Evolutionary conservation across 495 filamentous ascomycete genomes (phyloP).

Genomic region (Penicillium angulare): DNA sequence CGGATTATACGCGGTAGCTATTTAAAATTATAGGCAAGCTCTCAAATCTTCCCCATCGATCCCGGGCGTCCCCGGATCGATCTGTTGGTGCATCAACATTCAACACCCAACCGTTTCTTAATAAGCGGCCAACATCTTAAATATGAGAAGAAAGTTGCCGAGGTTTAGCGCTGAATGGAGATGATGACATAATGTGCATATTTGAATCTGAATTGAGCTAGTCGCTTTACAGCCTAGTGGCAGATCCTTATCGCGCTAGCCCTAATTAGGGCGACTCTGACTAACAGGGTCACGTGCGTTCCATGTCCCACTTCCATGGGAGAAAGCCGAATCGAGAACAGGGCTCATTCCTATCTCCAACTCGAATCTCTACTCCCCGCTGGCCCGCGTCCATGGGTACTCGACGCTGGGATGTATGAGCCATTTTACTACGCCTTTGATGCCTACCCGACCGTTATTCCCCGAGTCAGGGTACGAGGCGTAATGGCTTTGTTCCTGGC

Average conservation of each 20-base stretch:
- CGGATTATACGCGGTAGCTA: neutral
- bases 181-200: neutral
- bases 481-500: slow-evolving; percentile 53
- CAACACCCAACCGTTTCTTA: slow-evolving; percentile 22
- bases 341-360: slow-evolving; percentile 4
- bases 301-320: slow-evolving; percentile 11
- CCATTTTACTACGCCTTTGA: slow-evolving; percentile 47
- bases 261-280: slow-evolving; percentile 8
- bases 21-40: too few species aligned
- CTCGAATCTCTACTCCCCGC: slow-evolving; percentile 12
- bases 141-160: neutral
- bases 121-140: slow-evolving; percentile 17
- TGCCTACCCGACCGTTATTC: slow-evolving; percentile 47
- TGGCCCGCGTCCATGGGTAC: slow-evolving; percentile 35
- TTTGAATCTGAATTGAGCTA: too few species aligned
- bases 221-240: slow-evolving; percentile 15
- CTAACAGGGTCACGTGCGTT: slow-evolving; percentile 16
- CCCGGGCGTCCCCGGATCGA: slow-evolving; percentile 8
- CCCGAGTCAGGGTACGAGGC: slow-evolving; percentile 49
- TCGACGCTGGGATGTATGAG: slow-evolving; percentile 51
- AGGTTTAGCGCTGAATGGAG: neutral
- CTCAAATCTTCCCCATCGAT: neutral
- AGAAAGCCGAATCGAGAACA: slow-evolving; percentile 6
- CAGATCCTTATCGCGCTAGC: slow-evolving; percentile 18
- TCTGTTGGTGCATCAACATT: slow-evolving; percentile 21